phyloP scores from a whole-genome alignment of 768 basidiomycete genomes.

The Auriscalpium orientale region DNA sequence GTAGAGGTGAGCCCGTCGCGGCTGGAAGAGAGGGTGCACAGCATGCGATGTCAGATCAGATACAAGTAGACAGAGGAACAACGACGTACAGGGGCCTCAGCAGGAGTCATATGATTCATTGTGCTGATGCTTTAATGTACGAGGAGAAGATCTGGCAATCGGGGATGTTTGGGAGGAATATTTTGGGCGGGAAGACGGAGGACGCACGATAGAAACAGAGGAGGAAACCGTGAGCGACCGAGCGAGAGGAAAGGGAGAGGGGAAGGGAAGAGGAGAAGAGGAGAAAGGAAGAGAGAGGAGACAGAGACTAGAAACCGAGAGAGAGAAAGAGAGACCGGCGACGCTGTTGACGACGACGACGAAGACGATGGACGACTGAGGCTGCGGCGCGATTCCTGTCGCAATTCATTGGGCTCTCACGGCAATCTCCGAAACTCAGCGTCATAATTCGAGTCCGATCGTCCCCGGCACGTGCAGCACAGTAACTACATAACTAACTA shows the following conservation, averaged over 20 bases:
- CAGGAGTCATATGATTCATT: constrained; percentile 58
- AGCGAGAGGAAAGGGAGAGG: constrained; percentile 19
- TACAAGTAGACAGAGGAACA: not conserved
- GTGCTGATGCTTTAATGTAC: constrained; percentile 59
- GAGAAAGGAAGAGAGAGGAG: constrained; percentile 32
- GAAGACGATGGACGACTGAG: not conserved
- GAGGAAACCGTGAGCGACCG: constrained; percentile 17
- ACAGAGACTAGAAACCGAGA: constrained; percentile 42
- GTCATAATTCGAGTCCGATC: not conserved
- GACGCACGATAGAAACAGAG: constrained; percentile 33
- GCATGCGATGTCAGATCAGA: constrained; percentile 1
- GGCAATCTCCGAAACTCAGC: constrained; percentile 15
- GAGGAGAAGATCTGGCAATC: constrained; percentile 10
- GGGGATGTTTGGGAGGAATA: not conserved
- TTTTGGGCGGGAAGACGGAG: constrained; percentile 20
- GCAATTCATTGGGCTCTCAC: not conserved
- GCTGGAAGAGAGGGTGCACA: constrained; percentile 18
- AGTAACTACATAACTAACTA: constrained; percentile 18
- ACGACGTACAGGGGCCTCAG: constrained; percentile 69
- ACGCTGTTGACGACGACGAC: constrained; percentile 32
- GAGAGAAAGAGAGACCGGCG: constrained; percentile 41
- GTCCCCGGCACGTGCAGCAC: not conserved
- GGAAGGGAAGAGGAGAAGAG: constrained; percentile 19
- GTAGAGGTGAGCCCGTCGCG: constrained; percentile 88
- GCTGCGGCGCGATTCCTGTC: not conserved